Evolutionary conservation across 352 stramenopile species (phyloP).

Genomic region (Phytophthora foliorum): DNA sequence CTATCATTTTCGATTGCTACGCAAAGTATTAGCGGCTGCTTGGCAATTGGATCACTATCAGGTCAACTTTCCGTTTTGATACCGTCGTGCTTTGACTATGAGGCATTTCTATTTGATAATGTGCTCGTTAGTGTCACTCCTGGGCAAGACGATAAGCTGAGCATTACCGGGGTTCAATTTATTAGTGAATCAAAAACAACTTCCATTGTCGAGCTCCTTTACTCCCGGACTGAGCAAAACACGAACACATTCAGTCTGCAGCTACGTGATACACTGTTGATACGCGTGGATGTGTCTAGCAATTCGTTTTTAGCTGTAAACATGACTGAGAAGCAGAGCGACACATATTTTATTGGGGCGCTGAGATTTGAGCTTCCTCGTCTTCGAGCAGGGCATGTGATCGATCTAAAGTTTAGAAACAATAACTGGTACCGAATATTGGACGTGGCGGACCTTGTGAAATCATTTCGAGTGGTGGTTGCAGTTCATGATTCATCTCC

Average conservation of each 20-base stretch:
- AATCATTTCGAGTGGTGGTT: constrained; percentile 47
- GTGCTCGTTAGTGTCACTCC: constrained; percentile 1
- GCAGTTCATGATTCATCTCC: constrained; percentile 49
- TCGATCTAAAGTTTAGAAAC: constrained; percentile 43
- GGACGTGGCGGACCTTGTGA: constrained; percentile 41
- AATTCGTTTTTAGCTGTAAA: constrained; percentile 21
- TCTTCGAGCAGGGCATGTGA: constrained; percentile 10
- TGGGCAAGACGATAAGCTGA: constrained; percentile 1
- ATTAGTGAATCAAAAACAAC: constrained; percentile 7
- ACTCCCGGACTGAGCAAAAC: constrained; percentile 1
- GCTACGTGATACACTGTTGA: constrained; percentile 9
- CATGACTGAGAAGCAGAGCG: neutral
- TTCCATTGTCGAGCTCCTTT: constrained; percentile 19
- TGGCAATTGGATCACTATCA: constrained; percentile 43
- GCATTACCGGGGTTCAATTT: constrained; percentile 24
- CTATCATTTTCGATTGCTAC: constrained; percentile 40
- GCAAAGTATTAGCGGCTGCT: constrained; percentile 48
- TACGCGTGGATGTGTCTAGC: constrained; percentile 18
- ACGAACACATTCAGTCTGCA: neutral
- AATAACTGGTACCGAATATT: constrained; percentile 47
- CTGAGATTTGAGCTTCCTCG: constrained; percentile 27
- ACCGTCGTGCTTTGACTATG: constrained; percentile 61
- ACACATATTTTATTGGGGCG: constrained; percentile 7
- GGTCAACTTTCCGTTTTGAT: constrained; percentile 53
- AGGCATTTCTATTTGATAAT: constrained; percentile 45